Conservation (phyloP, 116 monocot genomes). For the Zostera marina region DNA sequence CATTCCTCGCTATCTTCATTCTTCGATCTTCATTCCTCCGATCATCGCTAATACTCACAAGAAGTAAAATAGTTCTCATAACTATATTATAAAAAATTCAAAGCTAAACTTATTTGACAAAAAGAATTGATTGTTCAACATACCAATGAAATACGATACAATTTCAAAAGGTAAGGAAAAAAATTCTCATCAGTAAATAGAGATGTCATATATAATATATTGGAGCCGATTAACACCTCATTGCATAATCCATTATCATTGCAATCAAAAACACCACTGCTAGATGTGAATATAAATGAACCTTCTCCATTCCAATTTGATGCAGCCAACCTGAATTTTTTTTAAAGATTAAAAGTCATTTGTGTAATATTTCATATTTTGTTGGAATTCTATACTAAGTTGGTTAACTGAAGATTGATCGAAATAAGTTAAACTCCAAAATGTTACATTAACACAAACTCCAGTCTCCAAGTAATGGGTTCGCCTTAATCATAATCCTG, state of each 20-base stretch:
- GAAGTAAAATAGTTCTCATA: too few species aligned
- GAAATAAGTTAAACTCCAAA: too few species aligned
- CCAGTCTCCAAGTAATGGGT: too few species aligned
- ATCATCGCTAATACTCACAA: too few species aligned
- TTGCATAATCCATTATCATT: conserved; percentile 49
- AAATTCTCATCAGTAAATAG: not conserved
- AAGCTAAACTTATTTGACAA: not conserved
- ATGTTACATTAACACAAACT: too few species aligned
- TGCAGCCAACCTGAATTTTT: conserved; percentile 42
- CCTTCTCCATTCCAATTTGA: conserved; percentile 86
- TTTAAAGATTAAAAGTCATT: not conserved
- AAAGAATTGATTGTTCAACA: not conserved
- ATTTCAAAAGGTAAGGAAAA: not conserved
- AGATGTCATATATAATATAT: too few species aligned
- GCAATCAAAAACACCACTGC: conserved; percentile 72
- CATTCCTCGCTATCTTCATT: too few species aligned
- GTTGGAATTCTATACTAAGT: not conserved
- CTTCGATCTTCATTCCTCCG: too few species aligned
- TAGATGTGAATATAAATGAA: conserved; percentile 88
- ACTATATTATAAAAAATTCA: not conserved
- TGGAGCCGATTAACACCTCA: conserved; percentile 38
- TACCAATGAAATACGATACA: not conserved
- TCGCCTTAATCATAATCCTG: too few species aligned
- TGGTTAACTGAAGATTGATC: not conserved
- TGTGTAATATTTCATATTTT: not conserved